A percentile compares a stretch with the other conserved stretches of the same genome.
Conservation (phyloP, 495 filamentous ascomycete genomes). For the Parachaetomium inaequale region DNA sequence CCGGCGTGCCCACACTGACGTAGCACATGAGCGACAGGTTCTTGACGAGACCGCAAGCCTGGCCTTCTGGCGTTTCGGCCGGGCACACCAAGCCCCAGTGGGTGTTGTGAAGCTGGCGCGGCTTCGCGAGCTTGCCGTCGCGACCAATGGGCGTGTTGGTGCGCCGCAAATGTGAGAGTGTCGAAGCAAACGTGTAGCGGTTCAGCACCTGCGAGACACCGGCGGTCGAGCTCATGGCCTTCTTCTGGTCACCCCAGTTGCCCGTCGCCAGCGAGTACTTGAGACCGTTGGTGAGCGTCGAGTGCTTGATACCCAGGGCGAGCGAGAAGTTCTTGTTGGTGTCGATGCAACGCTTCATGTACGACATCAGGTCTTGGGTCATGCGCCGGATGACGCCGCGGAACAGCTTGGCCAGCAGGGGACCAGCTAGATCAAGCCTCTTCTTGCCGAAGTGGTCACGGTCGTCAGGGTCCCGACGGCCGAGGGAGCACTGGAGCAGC, state of each 20-base stretch:
- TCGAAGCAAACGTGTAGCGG: constrained; percentile 95
- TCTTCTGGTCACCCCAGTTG: constrained; percentile 99
- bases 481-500: constrained; percentile 85
- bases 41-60: constrained; percentile 97
- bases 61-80: constrained; percentile 96
- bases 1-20: constrained; percentile 87
- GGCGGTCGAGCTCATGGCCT: constrained; percentile 86
- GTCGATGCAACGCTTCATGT: constrained; percentile 89
- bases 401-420: constrained; percentile 90
- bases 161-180: constrained; percentile 88
- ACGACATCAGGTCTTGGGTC: constrained; percentile 81
- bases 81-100: constrained; percentile 98
- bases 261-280: constrained; percentile 96
- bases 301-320: constrained; percentile 84
- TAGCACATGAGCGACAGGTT: constrained; percentile 98
- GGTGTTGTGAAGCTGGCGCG: constrained; percentile 95
- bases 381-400: constrained; percentile 80
- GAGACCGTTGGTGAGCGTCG: constrained; percentile 83
- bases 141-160: constrained; percentile 97
- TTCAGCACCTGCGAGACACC: constrained; percentile 98
- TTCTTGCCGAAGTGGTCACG: constrained; percentile 99
- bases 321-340: constrained; percentile 81
- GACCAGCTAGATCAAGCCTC: constrained; percentile 90
- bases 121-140: constrained; percentile 97
- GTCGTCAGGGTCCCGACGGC: constrained; percentile 88